Percentiles rank a stretch among this genome's conserved stretches.
These are phyloP conservation scores for Filobasidium floriforme DNA, from an alignment of 768 basidiomycete genomes.

Conservation along the genomic window DNA sequence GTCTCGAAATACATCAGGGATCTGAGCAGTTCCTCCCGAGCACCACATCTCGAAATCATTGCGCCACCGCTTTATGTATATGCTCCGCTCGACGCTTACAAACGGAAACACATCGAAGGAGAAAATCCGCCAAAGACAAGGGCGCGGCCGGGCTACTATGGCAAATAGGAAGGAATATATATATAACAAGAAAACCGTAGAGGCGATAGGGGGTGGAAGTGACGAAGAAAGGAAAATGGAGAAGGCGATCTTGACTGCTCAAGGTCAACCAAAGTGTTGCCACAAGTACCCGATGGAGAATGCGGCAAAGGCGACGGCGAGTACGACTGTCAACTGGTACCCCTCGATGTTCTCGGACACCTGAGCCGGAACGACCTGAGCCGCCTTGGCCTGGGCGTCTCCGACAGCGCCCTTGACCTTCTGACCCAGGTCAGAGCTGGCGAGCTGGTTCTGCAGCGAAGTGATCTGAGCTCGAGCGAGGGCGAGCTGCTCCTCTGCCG, in stretches of 20 bases:
- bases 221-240: no score
- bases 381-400: background rate
- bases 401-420: background rate
- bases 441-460: background rate
- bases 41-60: no score
- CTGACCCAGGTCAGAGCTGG: background rate
- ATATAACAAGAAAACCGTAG: no score
- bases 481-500: constrained; percentile 4
- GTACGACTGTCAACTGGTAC: background rate
- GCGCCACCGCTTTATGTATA: no score
- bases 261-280: background rate
- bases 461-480: background rate
- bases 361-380: background rate
- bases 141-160: no score
- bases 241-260: background rate
- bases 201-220: no score
- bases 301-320: constrained; percentile 2
- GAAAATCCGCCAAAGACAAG: no score
- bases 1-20: no score
- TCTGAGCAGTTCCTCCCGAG: no score
- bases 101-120: no score
- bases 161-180: no score
- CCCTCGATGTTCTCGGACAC: background rate
- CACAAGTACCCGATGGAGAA: constrained; percentile 5
- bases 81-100: no score